Evolutionary conservation across 768 basidiomycete genomes (phyloP).

Genomic region (Boletus sp.): DNA sequence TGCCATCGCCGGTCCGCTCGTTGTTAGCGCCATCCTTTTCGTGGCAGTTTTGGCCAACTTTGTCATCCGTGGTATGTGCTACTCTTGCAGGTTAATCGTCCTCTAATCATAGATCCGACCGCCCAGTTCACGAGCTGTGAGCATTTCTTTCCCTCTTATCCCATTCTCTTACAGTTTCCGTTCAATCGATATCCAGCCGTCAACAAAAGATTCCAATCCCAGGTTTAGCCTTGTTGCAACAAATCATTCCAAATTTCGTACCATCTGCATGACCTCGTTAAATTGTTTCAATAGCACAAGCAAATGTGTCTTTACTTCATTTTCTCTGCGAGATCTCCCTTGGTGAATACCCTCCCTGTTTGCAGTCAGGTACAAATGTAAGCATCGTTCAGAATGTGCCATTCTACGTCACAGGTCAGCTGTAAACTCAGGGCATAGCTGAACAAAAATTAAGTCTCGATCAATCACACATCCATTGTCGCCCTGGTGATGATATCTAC

Average conservation of each 20-base stretch:
- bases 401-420: background rate
- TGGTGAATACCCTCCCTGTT: background rate
- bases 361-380: background rate
- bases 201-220: slow-evolving; percentile 30
- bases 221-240: slow-evolving; percentile 26
- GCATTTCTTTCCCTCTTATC: slow-evolving; percentile 20
- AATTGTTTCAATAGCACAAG: background rate
- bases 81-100: background rate
- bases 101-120: slow-evolving; percentile 5
- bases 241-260: slow-evolving; percentile 19
- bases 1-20: slow-evolving; percentile 74
- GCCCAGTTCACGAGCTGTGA: slow-evolving; percentile 60
- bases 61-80: slow-evolving; percentile 68
- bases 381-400: background rate
- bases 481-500: background rate
- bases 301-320: background rate
- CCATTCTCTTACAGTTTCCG: background rate
- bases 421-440: background rate
- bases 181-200: slow-evolving; percentile 16
- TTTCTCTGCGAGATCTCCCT: background rate
- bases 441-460: background rate
- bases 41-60: slow-evolving; percentile 88
- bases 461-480: background rate
- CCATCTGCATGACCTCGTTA: slow-evolving; percentile 10
- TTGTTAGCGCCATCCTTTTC: slow-evolving; percentile 83